Conservation (phyloP, 2,329 filamentous ascomycete genomes). For the Penicillium sp. region DNA sequence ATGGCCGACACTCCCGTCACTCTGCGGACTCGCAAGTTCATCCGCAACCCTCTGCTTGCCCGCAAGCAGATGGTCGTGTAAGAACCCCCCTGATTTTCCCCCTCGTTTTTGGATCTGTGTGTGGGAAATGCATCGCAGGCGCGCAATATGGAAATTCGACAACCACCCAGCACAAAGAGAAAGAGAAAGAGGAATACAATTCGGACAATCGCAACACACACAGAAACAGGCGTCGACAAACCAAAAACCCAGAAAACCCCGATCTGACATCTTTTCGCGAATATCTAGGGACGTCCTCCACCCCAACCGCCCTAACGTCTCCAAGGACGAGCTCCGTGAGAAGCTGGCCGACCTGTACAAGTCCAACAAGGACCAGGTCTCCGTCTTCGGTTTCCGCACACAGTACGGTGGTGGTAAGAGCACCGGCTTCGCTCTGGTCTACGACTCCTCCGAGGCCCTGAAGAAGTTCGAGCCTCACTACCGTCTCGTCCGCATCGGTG, state of each 20-base stretch:
- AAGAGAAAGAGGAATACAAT: background rate
- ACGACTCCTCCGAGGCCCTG: slow-evolving; percentile 96
- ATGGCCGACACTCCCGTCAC: slow-evolving; percentile 83
- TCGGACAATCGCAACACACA: slow-evolving; percentile 8
- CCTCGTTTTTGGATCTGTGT: slow-evolving; percentile 14
- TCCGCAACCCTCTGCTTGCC: slow-evolving; percentile 97
- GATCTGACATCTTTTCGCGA: slow-evolving; percentile 24
- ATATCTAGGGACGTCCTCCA: slow-evolving; percentile 89
- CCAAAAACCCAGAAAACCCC: slow-evolving; percentile 2
- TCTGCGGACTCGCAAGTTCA: slow-evolving; percentile 99
- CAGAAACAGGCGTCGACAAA: slow-evolving; percentile 2
- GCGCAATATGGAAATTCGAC: slow-evolving; percentile 11
- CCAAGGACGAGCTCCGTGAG: slow-evolving; percentile 95
- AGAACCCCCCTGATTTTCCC: slow-evolving; percentile 46
- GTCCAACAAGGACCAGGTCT: slow-evolving; percentile 94
- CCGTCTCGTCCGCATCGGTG: slow-evolving; percentile 90
- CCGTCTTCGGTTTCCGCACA: slow-evolving; percentile 96
- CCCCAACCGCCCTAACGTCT: slow-evolving; percentile 96
- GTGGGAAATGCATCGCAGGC: slow-evolving; percentile 12
- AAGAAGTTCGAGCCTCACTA: slow-evolving; percentile 99
- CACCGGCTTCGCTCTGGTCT: slow-evolving; percentile 97
- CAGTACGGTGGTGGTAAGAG: slow-evolving; percentile 99
- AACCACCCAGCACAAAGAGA: background rate
- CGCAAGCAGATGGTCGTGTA: slow-evolving; percentile 99
- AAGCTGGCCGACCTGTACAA: slow-evolving; percentile 98